Base-by-base conservation (phyloP, 2,329 filamentous ascomycete genomes). In the Eurotiales sp. region DNA sequence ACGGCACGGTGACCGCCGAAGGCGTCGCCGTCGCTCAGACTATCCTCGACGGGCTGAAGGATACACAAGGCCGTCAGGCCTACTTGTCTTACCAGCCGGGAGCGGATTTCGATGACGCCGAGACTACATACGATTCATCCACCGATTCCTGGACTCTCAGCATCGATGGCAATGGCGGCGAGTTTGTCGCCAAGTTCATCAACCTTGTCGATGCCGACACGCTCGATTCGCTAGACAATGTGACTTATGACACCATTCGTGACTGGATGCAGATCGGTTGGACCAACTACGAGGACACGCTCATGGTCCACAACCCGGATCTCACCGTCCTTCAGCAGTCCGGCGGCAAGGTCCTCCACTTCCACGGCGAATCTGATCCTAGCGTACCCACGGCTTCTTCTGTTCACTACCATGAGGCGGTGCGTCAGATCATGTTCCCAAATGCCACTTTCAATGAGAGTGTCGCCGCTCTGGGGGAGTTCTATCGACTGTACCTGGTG, bases 281-380 rank as follows among this genome's bases (percentile, higher is more conserved):
- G 69, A 58, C 73, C 40, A 68, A 68, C 32, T 83, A 79, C 63
- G 54, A 68, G 23, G 76, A 80, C 58, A 74, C 62, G 44, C 68
- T 81, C 3, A 79, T 82, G 58, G 82, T 78, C 7, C 80, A 74
- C 1, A 58, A 74, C 17, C 76, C 78, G 0, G 79, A 83, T 56
- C 68, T 83, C 1, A 76, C 74, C 0, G 55, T 66, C 8, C 81
- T 81, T 68, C 66, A 76, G 29, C 51, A 66, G 2, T 58, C 68
- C 0, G 80, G 79, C 22, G 79, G 77, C 49, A 83, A 83, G 63
- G 64, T 83, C 6, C 64, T 83, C 8, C 78, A 82, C 62, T 81
- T 74, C 67, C 80, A 83, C 64, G 80, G 79, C 48, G 79, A 83
- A 63, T 76, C 74, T 1, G 81, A 83, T 61, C 63, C 70, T 12